Conservation (phyloP, 2,329 filamentous ascomycete genomes). For the Colletotrichum simmondsii region DNA sequence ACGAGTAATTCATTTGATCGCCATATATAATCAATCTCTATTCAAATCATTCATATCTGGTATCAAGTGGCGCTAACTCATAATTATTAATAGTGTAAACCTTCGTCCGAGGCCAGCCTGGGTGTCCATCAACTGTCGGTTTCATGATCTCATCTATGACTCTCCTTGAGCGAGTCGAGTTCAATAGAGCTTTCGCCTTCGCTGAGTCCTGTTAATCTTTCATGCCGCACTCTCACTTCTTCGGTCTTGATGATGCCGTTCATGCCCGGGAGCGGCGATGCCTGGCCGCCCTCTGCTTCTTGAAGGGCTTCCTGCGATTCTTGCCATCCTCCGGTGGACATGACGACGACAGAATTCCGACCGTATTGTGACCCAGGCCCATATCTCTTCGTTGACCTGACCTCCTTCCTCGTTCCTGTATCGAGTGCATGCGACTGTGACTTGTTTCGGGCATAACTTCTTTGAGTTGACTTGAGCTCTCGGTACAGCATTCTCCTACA, state of each 20-base stretch:
- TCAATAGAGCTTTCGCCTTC: slow-evolving; percentile 32
- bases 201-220: slow-evolving; percentile 16
- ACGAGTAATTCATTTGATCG: too few species aligned
- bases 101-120: neutral
- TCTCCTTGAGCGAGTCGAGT: slow-evolving; percentile 7
- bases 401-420: slow-evolving; percentile 16
- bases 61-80: neutral
- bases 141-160: neutral
- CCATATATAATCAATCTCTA: neutral
- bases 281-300: slow-evolving; percentile 32
- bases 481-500: slow-evolving; percentile 46
- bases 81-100: neutral
- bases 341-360: slow-evolving; percentile 44
- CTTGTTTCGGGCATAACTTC: slow-evolving; percentile 40
- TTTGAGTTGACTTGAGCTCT: slow-evolving; percentile 44
- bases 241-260: slow-evolving; percentile 44
- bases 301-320: slow-evolving; percentile 46
- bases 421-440: slow-evolving; percentile 31
- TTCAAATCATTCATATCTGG: neutral
- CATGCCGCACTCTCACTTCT: slow-evolving; percentile 41
- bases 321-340: slow-evolving; percentile 44
- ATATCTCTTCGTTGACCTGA: slow-evolving; percentile 34
- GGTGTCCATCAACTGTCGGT: neutral
- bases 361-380: slow-evolving; percentile 39
- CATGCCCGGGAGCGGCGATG: neutral